Evolutionary conservation across 805 yeast genomes (phyloP), one percentile per base, ranked within the genome.

Genomic region (Candida railenensis): DNA sequence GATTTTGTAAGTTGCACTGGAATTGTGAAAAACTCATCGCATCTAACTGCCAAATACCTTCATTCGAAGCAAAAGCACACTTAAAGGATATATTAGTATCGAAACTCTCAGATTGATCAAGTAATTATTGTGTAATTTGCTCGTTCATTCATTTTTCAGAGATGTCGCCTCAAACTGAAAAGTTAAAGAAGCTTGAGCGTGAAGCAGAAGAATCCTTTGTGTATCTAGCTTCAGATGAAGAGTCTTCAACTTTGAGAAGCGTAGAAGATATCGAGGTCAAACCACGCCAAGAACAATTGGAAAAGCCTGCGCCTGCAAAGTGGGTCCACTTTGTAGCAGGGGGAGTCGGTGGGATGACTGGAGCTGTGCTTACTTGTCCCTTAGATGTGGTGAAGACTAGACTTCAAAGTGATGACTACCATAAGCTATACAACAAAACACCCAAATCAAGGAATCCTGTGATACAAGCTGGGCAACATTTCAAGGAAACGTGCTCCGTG

Each of bases 271-370:
- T 67, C 5, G 30, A 9, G 8, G 19, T 32, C 7, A 4, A 15
- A 7, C 25, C 15, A 4, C 7, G n/a, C 14, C 37, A 34, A 41
- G 14, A 42, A 41, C n/a, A 9, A 37, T 15, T 12, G 8, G 22
- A 4, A 8, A 25, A 36, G 8, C 42, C 32, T 25, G 36, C 38
- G 18, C 42, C 50, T 15, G 40, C 12, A 38, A 53, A 45, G 19
- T 73, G 78, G 92, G 89, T 86, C 4, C 92, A 87, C 66, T 87
- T 87, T 61, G 87, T 87, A n/a, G 91, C 95, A 11, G 95, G 94
- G 43, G 96, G 96, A 12, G 63, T 88, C 21, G 99, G 97, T 30
- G 99, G 99, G 14, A 94, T 94, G 97, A 88, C 92, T 25, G 99
- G 99, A 21, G 96, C 99, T 1, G 69, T 92, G 2, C 83, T 83